Evolutionary conservation across 495 filamentous ascomycete species (phyloP).

Genomic region (Chaetomium tenue): DNA sequence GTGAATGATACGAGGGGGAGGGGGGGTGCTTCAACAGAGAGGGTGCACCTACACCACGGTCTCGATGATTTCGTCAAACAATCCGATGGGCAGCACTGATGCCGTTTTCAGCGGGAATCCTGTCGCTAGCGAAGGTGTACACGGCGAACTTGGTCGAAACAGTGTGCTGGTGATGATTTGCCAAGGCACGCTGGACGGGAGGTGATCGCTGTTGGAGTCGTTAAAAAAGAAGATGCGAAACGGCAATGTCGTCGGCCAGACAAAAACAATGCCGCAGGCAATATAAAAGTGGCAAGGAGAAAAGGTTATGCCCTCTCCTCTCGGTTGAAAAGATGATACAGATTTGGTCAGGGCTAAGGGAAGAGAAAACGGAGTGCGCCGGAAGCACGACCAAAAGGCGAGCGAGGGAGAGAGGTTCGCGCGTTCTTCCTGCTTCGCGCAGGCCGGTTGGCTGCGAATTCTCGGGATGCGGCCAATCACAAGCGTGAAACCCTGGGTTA

Average conservation of each 20-base stretch:
- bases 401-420: conserved; percentile 20
- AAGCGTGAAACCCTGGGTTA: neutral
- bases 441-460: conserved; percentile 19
- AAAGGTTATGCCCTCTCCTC: neutral
- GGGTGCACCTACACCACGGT: conserved; percentile 10
- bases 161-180: neutral
- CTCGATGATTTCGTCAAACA: neutral
- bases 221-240: conserved; percentile 1
- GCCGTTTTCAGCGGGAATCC: neutral
- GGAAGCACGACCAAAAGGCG: neutral
- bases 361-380: neutral
- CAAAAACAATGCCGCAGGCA: conserved; percentile 1
- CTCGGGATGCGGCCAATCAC: conserved; percentile 17
- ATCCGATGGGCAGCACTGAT: neutral
- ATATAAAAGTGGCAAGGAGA: neutral
- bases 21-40: neutral
- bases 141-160: neutral
- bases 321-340: neutral
- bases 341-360: neutral
- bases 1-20: neutral
- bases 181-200: conserved; percentile 4
- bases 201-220: neutral
- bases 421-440: conserved; percentile 24
- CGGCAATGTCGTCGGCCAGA: neutral
- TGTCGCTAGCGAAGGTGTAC: neutral